Percentiles rank a stretch among this genome's conserved stretches.
These are phyloP conservation scores for Nicotiana rustica DNA, from an alignment of 305 asterid species.

Conservation along the genomic window DNA sequence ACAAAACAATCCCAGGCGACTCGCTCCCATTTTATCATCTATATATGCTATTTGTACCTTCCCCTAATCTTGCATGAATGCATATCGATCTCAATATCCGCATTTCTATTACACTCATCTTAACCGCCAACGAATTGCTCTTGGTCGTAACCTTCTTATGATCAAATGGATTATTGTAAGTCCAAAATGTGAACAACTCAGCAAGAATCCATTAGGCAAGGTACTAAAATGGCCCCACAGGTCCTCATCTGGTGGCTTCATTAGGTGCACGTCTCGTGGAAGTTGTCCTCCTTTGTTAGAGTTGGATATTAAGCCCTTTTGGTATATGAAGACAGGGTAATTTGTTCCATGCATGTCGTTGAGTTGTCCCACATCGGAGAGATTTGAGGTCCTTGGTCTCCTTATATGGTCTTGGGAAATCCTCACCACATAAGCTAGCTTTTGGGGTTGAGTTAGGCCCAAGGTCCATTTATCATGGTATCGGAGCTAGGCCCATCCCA, in stretches of 20 bases:
- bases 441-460: too few relatives aligned
- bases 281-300: neutral
- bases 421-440: too few relatives aligned
- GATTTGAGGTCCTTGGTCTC: too few relatives aligned
- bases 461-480: too few relatives aligned
- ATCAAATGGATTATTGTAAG: neutral
- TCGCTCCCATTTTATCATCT: neutral
- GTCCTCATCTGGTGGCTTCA: neutral
- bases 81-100: too few relatives aligned
- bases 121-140: neutral
- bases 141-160: neutral
- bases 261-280: neutral
- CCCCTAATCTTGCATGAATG: neutral
- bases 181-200: conserved; percentile 13
- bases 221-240: neutral
- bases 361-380: too few relatives aligned
- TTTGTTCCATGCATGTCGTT: too few relatives aligned
- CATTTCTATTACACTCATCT: neutral
- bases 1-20: neutral
- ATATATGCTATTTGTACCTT: neutral
- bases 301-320: neutral
- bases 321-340: neutral
- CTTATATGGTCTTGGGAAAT: too few relatives aligned
- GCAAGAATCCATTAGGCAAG: neutral
- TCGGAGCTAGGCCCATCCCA: too few relatives aligned